A percentile compares a stretch with the other conserved stretches of the same genome.
Conservation (phyloP, 768 basidiomycete species). For the Mycena haematopus region DNA sequence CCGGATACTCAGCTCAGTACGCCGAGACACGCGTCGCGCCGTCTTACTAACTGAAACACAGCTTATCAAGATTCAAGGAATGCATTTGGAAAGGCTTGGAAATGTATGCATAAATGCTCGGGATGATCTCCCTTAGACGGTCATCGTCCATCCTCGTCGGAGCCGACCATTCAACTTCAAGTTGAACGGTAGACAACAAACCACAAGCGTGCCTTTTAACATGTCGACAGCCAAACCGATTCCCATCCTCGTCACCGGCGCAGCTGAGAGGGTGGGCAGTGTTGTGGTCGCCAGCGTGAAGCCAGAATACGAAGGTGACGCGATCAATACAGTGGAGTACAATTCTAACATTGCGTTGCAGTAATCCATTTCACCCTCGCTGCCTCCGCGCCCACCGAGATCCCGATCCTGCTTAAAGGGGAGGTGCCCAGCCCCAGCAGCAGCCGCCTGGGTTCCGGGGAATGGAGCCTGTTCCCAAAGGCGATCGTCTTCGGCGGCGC, state of each 20-base stretch:
- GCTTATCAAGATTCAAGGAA: too few relatives aligned
- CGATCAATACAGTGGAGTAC: neutral
- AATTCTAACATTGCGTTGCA: neutral
- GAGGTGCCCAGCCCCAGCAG: neutral
- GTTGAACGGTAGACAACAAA: too few relatives aligned
- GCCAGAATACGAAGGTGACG: neutral
- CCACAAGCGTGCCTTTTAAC: neutral
- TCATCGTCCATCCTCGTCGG: too few relatives aligned
- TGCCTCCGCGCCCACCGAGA: neutral
- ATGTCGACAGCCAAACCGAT: neutral
- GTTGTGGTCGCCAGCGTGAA: neutral
- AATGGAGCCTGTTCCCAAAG: neutral
- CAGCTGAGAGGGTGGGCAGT: neutral
- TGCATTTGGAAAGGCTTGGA: too few relatives aligned
- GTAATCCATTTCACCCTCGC: conserved; percentile 4
- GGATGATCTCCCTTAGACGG: too few relatives aligned
- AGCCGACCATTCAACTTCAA: too few relatives aligned
- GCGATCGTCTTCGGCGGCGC: neutral
- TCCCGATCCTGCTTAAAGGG: neutral
- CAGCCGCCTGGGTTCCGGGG: neutral
- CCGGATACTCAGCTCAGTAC: too few relatives aligned
- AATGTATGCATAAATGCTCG: too few relatives aligned
- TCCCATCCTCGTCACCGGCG: neutral
- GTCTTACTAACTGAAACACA: too few relatives aligned
- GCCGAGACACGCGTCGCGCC: too few relatives aligned